phyloP scores from a whole-genome alignment of 2,329 filamentous ascomycete genomes.

The Rutstroemia sp. region DNA sequence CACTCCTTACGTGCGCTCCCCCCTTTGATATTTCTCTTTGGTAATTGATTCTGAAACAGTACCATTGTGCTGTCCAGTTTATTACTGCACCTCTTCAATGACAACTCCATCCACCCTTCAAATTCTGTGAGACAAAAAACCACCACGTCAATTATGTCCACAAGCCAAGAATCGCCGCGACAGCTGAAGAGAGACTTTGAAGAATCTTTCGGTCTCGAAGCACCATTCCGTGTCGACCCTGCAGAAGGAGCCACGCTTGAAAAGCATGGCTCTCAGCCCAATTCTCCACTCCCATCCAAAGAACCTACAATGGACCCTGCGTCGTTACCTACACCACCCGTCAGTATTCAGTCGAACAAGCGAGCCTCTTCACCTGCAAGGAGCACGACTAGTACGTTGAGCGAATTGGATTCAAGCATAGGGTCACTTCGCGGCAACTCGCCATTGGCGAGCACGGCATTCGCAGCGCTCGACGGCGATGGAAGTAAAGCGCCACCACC shows the following conservation, averaged over 20 bases:
- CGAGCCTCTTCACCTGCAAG: constrained; percentile 15
- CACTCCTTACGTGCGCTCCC: neutral
- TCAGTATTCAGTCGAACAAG: neutral
- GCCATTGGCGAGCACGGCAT: constrained; percentile 11
- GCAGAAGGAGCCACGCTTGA: neutral
- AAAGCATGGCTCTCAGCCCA: neutral
- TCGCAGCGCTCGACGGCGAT: constrained; percentile 13
- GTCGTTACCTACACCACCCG: neutral
- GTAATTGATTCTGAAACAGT: neutral
- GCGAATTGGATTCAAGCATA: constrained; percentile 16
- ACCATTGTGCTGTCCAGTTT: neutral
- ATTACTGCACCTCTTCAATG: neutral
- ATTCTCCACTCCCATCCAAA: neutral
- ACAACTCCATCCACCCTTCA: neutral
- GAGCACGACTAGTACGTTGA: constrained; percentile 18
- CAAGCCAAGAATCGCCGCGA: constrained; percentile 1
- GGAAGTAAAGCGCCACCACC: constrained; percentile 15
- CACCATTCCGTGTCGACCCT: neutral
- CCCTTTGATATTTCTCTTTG: neutral
- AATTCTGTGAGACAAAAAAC: neutral
- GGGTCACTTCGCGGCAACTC: constrained; percentile 12
- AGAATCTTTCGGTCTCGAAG: neutral
- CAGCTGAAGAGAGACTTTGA: constrained; percentile 15
- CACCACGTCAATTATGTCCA: neutral
- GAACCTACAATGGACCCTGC: neutral